phyloP scores from a whole-genome alignment of 2,329 filamentous ascomycete genomes.

The Fulvia fulva region DNA sequence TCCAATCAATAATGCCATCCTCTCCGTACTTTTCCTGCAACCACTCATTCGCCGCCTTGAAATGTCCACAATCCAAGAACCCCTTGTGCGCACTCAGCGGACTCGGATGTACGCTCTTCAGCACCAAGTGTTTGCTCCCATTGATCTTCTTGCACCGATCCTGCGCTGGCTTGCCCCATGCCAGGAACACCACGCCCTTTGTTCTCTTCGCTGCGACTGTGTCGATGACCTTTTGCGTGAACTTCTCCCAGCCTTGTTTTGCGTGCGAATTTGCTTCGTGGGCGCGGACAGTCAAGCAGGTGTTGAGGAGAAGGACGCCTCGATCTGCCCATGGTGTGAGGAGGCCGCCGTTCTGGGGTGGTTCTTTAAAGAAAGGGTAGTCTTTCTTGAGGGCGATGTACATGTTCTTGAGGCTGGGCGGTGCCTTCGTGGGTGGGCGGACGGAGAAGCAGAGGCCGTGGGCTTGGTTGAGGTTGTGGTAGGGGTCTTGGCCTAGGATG shows the following conservation, averaged over 20 bases:
- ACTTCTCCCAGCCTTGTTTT: conserved; percentile 83
- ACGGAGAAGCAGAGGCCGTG: conserved; percentile 96
- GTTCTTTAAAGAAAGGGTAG: conserved; percentile 72
- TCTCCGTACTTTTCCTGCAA: conserved; percentile 71
- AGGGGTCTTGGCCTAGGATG: conserved; percentile 93
- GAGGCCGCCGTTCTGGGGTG: conserved; percentile 73
- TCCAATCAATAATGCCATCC: conserved; percentile 80
- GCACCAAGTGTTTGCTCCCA: conserved; percentile 68
- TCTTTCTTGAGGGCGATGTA: conserved; percentile 84
- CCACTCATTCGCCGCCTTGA: conserved; percentile 81
- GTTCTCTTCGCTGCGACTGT: conserved; percentile 72
- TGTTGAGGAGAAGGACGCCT: conserved; percentile 90
- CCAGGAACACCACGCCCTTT: conserved; percentile 85
- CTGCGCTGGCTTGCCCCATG: conserved; percentile 84
- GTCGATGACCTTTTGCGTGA: conserved; percentile 90
- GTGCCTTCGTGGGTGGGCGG: conserved; percentile 78
- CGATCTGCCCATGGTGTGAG: conserved; percentile 91
- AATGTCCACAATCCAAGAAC: conserved; percentile 70
- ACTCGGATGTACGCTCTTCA: conserved; percentile 86
- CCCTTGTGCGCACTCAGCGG: conserved; percentile 81
- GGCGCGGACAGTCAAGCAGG: conserved; percentile 86
- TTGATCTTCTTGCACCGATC: conserved; percentile 74
- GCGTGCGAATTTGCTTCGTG: conserved; percentile 84
- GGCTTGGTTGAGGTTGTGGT: conserved; percentile 92
- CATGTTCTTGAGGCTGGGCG: conserved; percentile 89